Evolutionary conservation across 495 filamentous ascomycete genomes (phyloP).

Genomic region (Paragyromitra xinjiangensis): DNA sequence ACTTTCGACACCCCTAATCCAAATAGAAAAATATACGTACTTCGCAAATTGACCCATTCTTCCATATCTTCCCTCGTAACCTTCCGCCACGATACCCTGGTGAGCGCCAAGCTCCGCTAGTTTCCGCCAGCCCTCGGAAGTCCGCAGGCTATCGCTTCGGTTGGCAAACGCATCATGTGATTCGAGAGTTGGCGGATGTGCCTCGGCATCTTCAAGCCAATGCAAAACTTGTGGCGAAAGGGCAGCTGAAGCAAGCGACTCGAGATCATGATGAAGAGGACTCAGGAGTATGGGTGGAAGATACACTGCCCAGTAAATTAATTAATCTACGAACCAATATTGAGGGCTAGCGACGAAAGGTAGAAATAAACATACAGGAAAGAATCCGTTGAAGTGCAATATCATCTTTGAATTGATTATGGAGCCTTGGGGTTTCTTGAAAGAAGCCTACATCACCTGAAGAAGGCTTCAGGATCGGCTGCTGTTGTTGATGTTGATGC

Average conservation of each 20-base stretch:
- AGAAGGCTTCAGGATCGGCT: slow-evolving; percentile 59
- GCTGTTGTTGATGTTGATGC: slow-evolving; percentile 32
- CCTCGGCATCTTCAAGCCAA: slow-evolving; percentile 68
- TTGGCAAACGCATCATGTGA: slow-evolving; percentile 65
- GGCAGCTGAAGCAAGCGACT: slow-evolving; percentile 62
- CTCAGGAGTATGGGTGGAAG: slow-evolving; percentile 60
- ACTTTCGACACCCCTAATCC: neutral
- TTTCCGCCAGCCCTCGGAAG: slow-evolving; percentile 67
- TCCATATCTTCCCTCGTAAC: slow-evolving; percentile 65
- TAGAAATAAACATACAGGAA: slow-evolving; percentile 57
- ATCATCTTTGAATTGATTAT: slow-evolving; percentile 65
- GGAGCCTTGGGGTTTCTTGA: slow-evolving; percentile 61
- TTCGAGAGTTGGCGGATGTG: slow-evolving; percentile 65
- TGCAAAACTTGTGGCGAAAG: slow-evolving; percentile 61
- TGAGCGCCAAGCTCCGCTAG: slow-evolving; percentile 65
- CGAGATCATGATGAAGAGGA: slow-evolving; percentile 59
- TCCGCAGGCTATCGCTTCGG: slow-evolving; percentile 63
- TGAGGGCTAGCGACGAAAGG: neutral
- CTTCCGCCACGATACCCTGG: slow-evolving; percentile 66
- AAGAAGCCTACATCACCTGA: slow-evolving; percentile 64
- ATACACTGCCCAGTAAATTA: slow-evolving; percentile 59
- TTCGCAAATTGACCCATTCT: slow-evolving; percentile 67
- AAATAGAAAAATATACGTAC: slow-evolving; percentile 48
- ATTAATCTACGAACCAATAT: slow-evolving; percentile 10
- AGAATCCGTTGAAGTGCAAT: slow-evolving; percentile 61